Conservation (phyloP, 2,329 filamentous ascomycete species). For the Hypoxylon sp. region DNA sequence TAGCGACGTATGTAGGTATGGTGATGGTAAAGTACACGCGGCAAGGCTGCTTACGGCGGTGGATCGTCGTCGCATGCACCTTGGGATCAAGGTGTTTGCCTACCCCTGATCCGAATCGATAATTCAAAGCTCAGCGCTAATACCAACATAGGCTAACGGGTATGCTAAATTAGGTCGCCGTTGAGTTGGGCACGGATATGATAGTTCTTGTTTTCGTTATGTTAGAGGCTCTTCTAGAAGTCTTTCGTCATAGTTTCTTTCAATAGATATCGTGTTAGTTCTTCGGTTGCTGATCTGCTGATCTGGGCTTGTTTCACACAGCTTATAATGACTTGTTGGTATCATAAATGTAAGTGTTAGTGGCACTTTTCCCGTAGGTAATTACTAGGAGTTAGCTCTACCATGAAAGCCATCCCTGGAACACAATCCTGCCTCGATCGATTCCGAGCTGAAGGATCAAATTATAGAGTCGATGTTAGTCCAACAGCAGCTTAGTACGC, state of each 20-base stretch:
- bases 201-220: constrained; percentile 7
- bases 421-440: constrained; percentile 36
- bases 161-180: neutral
- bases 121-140: constrained; percentile 1
- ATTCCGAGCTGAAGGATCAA: constrained; percentile 40
- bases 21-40: constrained; percentile 5
- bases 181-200: constrained; percentile 1
- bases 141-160: constrained; percentile 2
- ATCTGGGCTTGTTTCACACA: neutral
- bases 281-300: neutral
- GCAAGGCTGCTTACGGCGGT: constrained; percentile 35
- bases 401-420: constrained; percentile 7
- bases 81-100: constrained; percentile 19
- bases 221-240: neutral
- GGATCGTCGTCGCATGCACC: constrained; percentile 19
- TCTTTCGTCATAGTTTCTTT: constrained; percentile 11
- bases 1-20: neutral
- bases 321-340: constrained; percentile 5
- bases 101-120: constrained; percentile 23
- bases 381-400: constrained; percentile 4
- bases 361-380: constrained; percentile 19
- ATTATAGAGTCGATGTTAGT: constrained; percentile 21
- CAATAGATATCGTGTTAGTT: constrained; percentile 7
- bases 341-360: constrained; percentile 18
- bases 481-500: constrained; percentile 32